Base-by-base conservation (phyloP, 164 flowering plant genomes). In the Vitis vinifera region DNA sequence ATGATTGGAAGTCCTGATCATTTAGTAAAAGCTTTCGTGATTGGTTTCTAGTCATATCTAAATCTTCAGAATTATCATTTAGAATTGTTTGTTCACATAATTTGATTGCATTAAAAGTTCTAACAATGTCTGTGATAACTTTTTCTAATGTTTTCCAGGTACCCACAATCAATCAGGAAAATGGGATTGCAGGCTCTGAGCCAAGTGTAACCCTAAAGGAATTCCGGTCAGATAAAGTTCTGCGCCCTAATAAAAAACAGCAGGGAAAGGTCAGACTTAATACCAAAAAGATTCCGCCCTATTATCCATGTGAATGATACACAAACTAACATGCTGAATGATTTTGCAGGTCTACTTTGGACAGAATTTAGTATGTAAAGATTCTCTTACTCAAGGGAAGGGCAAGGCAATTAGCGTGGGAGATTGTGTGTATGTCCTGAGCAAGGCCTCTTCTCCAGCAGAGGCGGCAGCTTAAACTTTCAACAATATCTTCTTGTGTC, bases 261-360 rank as follows among this genome's bases (percentile, higher is more conserved):
- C 81, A 77, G 62, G 93, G 94, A 73, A 83, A 72, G 83, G 98
- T 92, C 59, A 75, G 81, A 73, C 29, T 6, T 31, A 4, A 0
- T 31, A 31, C 44, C 44, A 31, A 31, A 31, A 31, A 31, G 4
- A 16, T 31, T 31, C 7, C 6, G 2, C 44, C 44, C 44, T 31
- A 31, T 31, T 6, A 31, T 31, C 44, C 44, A 6, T 31, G 44
- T 31, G 44, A 31, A 31, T 31, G 44, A 31, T 31, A 31, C 44
- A 31, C 44, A 31, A 31, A 31, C 4, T 31, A 31, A 31, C 7
- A 31, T 31, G 44, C 7, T 31, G 68, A 81, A 71, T 80, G 69
- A 79, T 51, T 65, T 59, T 82, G 75, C 92, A 95, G 99, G 87
- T 89, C 7, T 93, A 90, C 79, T 87, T 95, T 66, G 98, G 98